Conservation (phyloP, 345 rosid species). For the Linum usitatissimum region DNA sequence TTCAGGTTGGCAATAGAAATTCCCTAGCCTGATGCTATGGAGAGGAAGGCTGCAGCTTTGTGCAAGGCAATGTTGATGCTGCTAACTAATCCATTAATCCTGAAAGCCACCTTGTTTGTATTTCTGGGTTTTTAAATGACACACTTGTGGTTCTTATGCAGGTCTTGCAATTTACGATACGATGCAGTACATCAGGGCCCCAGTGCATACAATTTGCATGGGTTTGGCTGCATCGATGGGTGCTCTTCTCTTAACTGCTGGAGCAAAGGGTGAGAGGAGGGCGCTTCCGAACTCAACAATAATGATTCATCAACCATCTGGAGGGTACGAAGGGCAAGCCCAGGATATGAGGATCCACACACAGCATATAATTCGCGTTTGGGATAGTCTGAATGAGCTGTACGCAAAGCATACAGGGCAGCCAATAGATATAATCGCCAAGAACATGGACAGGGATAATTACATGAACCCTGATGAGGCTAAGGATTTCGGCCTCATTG, state of each 20-base stretch:
- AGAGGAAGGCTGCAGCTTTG: no score
- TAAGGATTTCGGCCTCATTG: conserved; percentile 87
- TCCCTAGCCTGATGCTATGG: no score
- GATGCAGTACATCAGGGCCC: conserved; percentile 91
- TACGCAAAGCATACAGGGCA: conserved; percentile 76
- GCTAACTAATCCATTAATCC: no score
- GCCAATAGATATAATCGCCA: conserved; percentile 55
- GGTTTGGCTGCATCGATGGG: conserved; percentile 99
- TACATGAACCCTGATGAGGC: conserved; percentile 94
- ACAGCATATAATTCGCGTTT: conserved; percentile 80
- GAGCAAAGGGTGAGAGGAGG: conserved; percentile 83
- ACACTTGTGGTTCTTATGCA: conserved; percentile 12
- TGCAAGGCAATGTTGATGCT: no score
- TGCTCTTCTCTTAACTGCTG: conserved; percentile 88
- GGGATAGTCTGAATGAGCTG: conserved; percentile 74
- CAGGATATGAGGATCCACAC: conserved; percentile 89
- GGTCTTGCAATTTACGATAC: conserved; percentile 98
- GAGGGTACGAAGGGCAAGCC: conserved; percentile 95
- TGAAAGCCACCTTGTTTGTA: no score
- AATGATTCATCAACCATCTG: conserved; percentile 99
- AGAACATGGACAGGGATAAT: conserved; percentile 93
- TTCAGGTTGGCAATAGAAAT: no score
- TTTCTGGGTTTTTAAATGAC: no score
- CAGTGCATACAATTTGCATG: conserved; percentile 78
- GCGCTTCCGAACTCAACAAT: conserved; percentile 82